Evolutionary conservation across 306 rosid species (phyloP), one percentile per base, ranked within the genome.

Genomic region (Boehmeria nivea): DNA sequence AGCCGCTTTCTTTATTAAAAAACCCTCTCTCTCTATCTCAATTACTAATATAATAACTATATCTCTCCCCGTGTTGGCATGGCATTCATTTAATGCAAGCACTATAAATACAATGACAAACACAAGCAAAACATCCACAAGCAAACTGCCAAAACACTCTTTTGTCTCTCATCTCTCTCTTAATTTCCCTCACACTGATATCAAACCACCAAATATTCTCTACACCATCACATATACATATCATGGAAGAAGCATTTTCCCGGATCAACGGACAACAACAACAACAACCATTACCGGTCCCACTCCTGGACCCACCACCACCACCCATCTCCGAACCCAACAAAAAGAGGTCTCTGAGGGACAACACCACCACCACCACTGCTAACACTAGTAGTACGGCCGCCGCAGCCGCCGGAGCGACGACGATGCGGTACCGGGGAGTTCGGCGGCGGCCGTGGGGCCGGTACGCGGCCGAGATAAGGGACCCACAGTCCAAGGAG

Each of bases 391-490:
- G n/a, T n/a, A n/a, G n/a, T n/a, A 53, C 9, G 24, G 39, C 21
- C 47, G 40, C 26, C 8, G n/a, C 72, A 3, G 37, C 17, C 17
- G 28, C 42, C 1, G 61, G 70, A 2, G 51, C 78, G 0, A 25
- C 75, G 43, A 50, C 78, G 0, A 25, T 76, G 39, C 68, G 96
- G 48, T 91, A 91, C 76, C 95, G 99, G 0, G 99, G 99, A 6
- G 99, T 91, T 0, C 72, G 99, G n/a, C 87, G 99, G 0, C 61
- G 99, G 66, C 99, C 99, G 0, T 91, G 99, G 99, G 99, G 99
- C 0, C 89, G 99, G 33, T 91, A 91, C 44, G 99, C 99, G 0
- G 99, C 99, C 0, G 99, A 91, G 78, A 91, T 91, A 28, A 70
- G 99, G 8, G 99, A 91, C 83, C 99, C 99, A 0, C 78, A 75